Evolutionary conservation across 805 yeast genomes (phyloP).

Genomic region (Monosporozyma aquatica): DNA sequence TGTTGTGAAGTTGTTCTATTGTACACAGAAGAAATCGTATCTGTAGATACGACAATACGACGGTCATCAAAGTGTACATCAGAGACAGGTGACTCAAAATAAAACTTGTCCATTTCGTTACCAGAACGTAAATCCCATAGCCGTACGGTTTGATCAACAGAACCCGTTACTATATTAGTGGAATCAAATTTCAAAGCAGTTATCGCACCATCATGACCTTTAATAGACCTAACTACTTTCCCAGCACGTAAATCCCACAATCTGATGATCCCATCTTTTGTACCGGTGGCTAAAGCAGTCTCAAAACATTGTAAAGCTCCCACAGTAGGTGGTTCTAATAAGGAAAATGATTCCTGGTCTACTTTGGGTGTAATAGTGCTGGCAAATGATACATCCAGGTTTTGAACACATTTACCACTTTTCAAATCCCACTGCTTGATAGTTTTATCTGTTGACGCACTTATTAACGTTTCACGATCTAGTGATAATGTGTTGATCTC

Average conservation of each 20-base stretch:
- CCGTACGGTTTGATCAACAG: constrained; percentile 50
- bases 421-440: constrained; percentile 67
- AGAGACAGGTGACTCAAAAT: constrained; percentile 47
- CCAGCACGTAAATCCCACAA: constrained; percentile 71
- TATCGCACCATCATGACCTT: constrained; percentile 63
- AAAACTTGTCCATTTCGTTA: constrained; percentile 47
- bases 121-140: constrained; percentile 71
- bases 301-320: constrained; percentile 63
- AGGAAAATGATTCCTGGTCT: constrained; percentile 4
- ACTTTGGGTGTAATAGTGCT: constrained; percentile 10
- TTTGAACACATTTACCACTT: constrained; percentile 58
- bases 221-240: constrained; percentile 48
- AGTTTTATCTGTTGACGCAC: constrained; percentile 64
- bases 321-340: constrained; percentile 35
- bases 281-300: constrained; percentile 71
- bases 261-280: constrained; percentile 64
- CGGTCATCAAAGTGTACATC: constrained; percentile 50
- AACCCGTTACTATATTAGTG: constrained; percentile 51
- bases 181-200: constrained; percentile 62
- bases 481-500: constrained; percentile 56
- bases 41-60: constrained; percentile 46
- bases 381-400: constrained; percentile 44
- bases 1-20: constrained; percentile 48
- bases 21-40: constrained; percentile 40
- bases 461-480: constrained; percentile 42